Base-by-base conservation (phyloP, 345 rosid genomes). In the Capsella bursapastoris region DNA sequence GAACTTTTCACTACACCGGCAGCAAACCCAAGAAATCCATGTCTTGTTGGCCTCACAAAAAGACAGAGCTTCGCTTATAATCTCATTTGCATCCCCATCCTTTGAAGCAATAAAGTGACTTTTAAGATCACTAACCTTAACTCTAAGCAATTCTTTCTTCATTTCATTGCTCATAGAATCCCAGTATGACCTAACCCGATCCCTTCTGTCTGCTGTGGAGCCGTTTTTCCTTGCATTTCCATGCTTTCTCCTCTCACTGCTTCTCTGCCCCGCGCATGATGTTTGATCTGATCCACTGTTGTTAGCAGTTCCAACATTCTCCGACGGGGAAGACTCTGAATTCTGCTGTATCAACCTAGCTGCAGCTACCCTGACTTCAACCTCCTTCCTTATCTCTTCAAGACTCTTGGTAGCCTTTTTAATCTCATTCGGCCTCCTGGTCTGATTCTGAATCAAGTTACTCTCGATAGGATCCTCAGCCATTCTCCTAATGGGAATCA, bases 321-420 rank as follows among this genome's bases (percentile, higher is more conserved):
- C 82, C 15, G 73, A 66, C 71, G 50, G 58, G 16, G 83, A 68
- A n/a, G 70, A 60, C 70, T 89, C 96, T 3, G 89, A 78, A 70
- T 87, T 89, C 86, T 89, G 97, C 86, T 91, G 98, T 83, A 87
- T 38, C 71, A 91, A 75, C 74, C 89, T 85, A 28, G 88, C 95
- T 10, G 98, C 97, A 50, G 96, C 95, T 34, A 94, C 97, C 83
- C 87, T 82, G 53, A 94, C 97, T 82, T 94, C 98, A 79, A 91
- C 85, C 87, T 91, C 98, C 71, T 94, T 90, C 83, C 97, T 83
- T 70, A 81, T 80, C 82, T 94, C 98, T 76, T 94, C 98, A 4
- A 79, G 88, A 6, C 96, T 89, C 85, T 94, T 94, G n/a, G 86
- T 85, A 29, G 95, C 98, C 68, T 90, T 91, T 79, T 87, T 91